phyloP scores from a whole-genome alignment of 345 rosid species.

The Corchorus capsularis region DNA sequence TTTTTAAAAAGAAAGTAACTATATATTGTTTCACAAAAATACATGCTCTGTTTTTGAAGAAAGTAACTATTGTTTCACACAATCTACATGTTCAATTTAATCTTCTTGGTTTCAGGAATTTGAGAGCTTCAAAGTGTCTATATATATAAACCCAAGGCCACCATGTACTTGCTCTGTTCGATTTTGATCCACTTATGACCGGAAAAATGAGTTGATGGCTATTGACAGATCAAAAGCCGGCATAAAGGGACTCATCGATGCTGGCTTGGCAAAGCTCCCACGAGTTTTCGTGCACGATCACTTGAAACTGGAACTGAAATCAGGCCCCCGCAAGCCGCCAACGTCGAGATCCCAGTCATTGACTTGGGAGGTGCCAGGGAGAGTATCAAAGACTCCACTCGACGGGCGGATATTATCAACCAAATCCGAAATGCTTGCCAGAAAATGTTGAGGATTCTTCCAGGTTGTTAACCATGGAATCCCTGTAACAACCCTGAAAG shows the following conservation, averaged over 20 bases:
- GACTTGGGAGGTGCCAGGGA: background rate
- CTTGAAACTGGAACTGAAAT: conserved; percentile 11
- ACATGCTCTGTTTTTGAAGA: too few relatives aligned
- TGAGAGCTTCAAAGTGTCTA: too few relatives aligned
- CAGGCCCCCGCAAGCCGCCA: background rate
- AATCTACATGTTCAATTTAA: too few relatives aligned
- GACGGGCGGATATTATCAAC: conserved; percentile 3
- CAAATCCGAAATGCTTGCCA: conserved; percentile 15
- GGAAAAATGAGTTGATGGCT: conserved; percentile 12
- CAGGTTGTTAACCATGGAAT: conserved; percentile 29
- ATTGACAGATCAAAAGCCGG: conserved; percentile 16
- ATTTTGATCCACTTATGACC: conserved; percentile 11
- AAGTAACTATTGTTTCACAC: too few relatives aligned
- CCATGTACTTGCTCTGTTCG: too few relatives aligned
- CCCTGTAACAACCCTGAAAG: conserved; percentile 13
- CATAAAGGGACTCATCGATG: conserved; percentile 17
- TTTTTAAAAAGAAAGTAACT: too few relatives aligned
- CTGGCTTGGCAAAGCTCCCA: conserved; percentile 11
- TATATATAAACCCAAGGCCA: too few relatives aligned
- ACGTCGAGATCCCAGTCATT: conserved; percentile 11
- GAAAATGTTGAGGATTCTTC: conserved; percentile 36
- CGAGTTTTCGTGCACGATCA: conserved; percentile 17
- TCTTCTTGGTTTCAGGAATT: too few relatives aligned
- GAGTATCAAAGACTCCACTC: too few relatives aligned
- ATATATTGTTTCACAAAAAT: too few relatives aligned